Evolutionary conservation across 2,329 filamentous ascomycete species (phyloP), one percentile per base, ranked within the genome.

Genomic region (Clarireedia monteithiana): DNA sequence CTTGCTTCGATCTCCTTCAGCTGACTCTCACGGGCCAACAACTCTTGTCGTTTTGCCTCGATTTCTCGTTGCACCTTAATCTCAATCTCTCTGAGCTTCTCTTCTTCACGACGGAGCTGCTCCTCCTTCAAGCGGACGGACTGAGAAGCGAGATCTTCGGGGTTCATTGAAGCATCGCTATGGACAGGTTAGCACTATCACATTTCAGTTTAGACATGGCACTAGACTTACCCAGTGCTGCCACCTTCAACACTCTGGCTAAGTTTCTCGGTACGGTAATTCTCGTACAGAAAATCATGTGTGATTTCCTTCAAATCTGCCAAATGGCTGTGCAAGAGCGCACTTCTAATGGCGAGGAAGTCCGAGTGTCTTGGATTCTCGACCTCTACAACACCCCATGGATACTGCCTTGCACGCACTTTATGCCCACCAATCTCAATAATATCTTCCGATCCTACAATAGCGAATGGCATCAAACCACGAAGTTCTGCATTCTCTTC

Each of bases 181-280:
- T 24, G 47, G 49, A 55, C 26, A 53, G 30, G 51, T 65, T 59
- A 64, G 60, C 49, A 39, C 55, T 49, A 65, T 6, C 76, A 69
- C 75, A 70, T 53, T 58, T 12, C 2, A 9, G 14, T 23, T 44
- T 47, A 39, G 4, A 40, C 44, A 52, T 17, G 45, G 51, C 15
- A 30, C 7, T 48, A 60, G 59, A 90, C 91, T 67, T 88, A 96
- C 91, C 84, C 84, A 82, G 84, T 83, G 75, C 84, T 81, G 75
- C 89, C 88, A 73, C 89, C 89, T 71, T 96, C 91, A 66, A 99
- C 94, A 72, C 91, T 96, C 89, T 97, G 99, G 80, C 89, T 95
- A 68, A 99, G 88, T 81, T 97, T 97, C 88, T 99, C 94, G 70
- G 94, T 99, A 90, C 94, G 91, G 83, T 99, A 99, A 78, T 99